Conservation (phyloP, 1,139 yeast genomes). For the Yamadazyma blattariae region DNA sequence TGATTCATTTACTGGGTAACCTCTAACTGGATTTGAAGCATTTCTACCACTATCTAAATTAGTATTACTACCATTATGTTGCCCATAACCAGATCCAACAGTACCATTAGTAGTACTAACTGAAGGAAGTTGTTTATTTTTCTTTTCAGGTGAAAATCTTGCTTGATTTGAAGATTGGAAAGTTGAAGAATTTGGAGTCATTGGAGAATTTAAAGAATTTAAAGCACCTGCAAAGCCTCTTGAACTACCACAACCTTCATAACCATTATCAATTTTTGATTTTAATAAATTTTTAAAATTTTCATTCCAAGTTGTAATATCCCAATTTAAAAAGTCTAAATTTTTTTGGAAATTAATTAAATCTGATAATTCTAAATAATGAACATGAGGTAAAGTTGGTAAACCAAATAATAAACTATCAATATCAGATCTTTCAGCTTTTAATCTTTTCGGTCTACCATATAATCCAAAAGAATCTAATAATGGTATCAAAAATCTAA, state of each 20-base stretch:
- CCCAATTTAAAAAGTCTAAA: slow-evolving; percentile 51
- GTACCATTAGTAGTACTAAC: too few relatives aligned
- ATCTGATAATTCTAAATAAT: slow-evolving; percentile 56
- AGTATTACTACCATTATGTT: too few relatives aligned
- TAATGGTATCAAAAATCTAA: slow-evolving; percentile 80
- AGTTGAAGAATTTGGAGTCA: slow-evolving; percentile 8
- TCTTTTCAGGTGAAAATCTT: too few relatives aligned
- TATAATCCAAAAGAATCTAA: slow-evolving; percentile 84
- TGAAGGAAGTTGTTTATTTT: too few relatives aligned
- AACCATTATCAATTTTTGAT: slow-evolving; percentile 67
- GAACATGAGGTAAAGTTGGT: slow-evolving; percentile 86
- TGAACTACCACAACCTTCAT: slow-evolving; percentile 77
- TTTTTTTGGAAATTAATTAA: slow-evolving; percentile 18
- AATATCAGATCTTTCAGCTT: slow-evolving; percentile 81
- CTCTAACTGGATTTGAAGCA: slow-evolving; percentile 1
- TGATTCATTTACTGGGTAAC: slow-evolving; percentile 2
- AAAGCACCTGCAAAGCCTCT: slow-evolving; percentile 63
- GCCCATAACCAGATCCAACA: too few relatives aligned
- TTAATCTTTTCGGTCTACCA: slow-evolving; percentile 86
- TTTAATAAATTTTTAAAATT: slow-evolving; percentile 64
- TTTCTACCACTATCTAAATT: neutral
- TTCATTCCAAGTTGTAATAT: slow-evolving; percentile 63
- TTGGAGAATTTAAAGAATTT: slow-evolving; percentile 39
- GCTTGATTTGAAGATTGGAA: too few relatives aligned
- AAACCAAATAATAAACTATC: slow-evolving; percentile 82